phyloP scores from a whole-genome alignment of 2,329 filamentous ascomycete genomes.

The Alternaria postmessia region DNA sequence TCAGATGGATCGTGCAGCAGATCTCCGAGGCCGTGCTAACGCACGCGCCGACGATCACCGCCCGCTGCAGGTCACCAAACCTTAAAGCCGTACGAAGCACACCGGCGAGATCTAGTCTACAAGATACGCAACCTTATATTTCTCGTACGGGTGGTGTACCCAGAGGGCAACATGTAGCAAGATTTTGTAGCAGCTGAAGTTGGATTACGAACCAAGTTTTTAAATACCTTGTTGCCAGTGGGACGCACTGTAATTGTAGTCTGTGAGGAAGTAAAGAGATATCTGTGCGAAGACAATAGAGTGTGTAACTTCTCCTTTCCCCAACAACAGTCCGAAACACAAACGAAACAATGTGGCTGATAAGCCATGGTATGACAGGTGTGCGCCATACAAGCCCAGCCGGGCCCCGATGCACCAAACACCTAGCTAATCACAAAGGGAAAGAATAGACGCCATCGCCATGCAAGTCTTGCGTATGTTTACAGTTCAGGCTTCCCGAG shows the following conservation, averaged over 20 bases:
- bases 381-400: conserved; percentile 1
- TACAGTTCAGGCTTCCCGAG: conserved; percentile 4
- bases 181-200: background rate
- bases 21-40: background rate
- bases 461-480: conserved; percentile 15
- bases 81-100: background rate
- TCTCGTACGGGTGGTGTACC: background rate
- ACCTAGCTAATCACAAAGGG: conserved; percentile 5
- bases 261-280: background rate
- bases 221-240: background rate
- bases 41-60: background rate
- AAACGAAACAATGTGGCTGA: conserved; percentile 6
- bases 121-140: background rate
- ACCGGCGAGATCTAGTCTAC: background rate
- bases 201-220: background rate
- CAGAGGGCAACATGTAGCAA: background rate
- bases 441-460: conserved; percentile 15
- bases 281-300: background rate
- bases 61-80: background rate
- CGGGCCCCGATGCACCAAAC: conserved; percentile 3
- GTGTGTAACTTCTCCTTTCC: background rate
- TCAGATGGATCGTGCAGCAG: background rate
- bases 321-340: background rate
- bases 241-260: background rate
- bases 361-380: conserved; percentile 1